Evolutionary conservation across 2,329 filamentous ascomycete species (phyloP).

Genomic region (Colletotrichum cordylinicola): DNA sequence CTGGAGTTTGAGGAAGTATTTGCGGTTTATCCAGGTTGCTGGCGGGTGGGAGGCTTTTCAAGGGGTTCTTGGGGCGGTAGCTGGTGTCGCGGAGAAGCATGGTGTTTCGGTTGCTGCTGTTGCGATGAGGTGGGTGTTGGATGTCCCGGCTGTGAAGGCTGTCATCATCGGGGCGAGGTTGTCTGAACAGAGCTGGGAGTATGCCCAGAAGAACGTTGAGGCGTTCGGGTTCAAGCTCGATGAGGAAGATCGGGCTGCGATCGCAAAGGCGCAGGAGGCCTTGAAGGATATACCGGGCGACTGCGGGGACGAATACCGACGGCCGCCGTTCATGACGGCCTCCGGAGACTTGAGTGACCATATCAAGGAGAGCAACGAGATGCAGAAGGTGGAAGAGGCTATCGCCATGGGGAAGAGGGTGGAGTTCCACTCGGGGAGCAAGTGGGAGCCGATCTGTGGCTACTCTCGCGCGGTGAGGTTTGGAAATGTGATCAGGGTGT

Average conservation of each 20-base stretch:
- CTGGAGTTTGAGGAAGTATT: slow-evolving; percentile 33
- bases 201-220: slow-evolving; percentile 32
- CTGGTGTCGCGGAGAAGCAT: slow-evolving; percentile 44
- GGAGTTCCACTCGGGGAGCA: not conserved
- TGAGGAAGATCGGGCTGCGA: slow-evolving; percentile 23
- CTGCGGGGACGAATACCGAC: slow-evolving; percentile 30
- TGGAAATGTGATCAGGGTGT: not conserved
- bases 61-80: slow-evolving; percentile 40
- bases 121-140: slow-evolving; percentile 55
- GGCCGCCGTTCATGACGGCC: slow-evolving; percentile 9
- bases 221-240: slow-evolving; percentile 26
- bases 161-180: slow-evolving; percentile 45
- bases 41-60: slow-evolving; percentile 55
- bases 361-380: not conserved
- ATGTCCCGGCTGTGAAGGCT: slow-evolving; percentile 51
- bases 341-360: slow-evolving; percentile 2
- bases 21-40: slow-evolving; percentile 36
- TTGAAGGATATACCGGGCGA: slow-evolving; percentile 27
- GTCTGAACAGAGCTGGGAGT: slow-evolving; percentile 19
- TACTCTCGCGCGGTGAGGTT: slow-evolving; percentile 1
- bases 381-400: not conserved
- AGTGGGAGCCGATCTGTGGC: slow-evolving; percentile 5
- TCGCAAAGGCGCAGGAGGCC: slow-evolving; percentile 16
- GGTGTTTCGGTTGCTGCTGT: slow-evolving; percentile 49
- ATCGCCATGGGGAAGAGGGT: not conserved